Base-by-base conservation (phyloP, 192 early-diverging fungal species). In the Backusella morwellensis region DNA sequence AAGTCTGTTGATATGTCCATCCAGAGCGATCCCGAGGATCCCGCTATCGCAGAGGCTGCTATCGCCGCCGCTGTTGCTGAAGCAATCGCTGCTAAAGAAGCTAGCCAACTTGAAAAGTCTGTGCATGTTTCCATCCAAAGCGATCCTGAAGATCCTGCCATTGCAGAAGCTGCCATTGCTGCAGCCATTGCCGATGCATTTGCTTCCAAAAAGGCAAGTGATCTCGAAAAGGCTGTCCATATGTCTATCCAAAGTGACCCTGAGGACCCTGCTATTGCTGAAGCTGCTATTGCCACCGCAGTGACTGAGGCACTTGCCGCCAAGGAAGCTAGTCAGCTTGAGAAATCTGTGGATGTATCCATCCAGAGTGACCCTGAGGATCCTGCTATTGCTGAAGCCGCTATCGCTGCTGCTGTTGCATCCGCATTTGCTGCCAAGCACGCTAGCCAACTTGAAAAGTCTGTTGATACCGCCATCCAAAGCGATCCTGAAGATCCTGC, bases 371-470 rank as follows among this genome's bases (percentile, higher is more conserved):
- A 67, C 0, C 35, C 56, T 23, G 72, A 63, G 44, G 50, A 29
- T 26, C 50, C 50, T 21, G n/a, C 4, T 17, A 7, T 52, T 3
- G 50, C 50, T 21, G 50, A 23, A 5, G 26, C 54, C 8, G 38
- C 36, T 35, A 36, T 17, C 11, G 73, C 82, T 32, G 80, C 77
- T 75, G 82, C 82, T 1, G 74, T 77, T 23, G 56, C 79, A 29
- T 78, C 70, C 4, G 80, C 77, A 14, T 17, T 29, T 17, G 66
- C 77, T 47, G 38, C 80, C 73, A 8, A n/a, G 47, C 54, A 44
- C 6, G 52, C 66, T 19, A 35, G 75, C 66, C 75, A 72, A 63
- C 69, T 54, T 68, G 74, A 54, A 32, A 70, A 54, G 5, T 75
- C 29, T 59, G 76, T 68, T 40, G 59, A 59, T 67, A 41, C n/a